Percentiles rank a stretch among this genome's conserved stretches.
These are phyloP conservation scores for Capsicum rhomboideum DNA, from an alignment of 257 asterid genomes.

Conservation along the genomic window DNA sequence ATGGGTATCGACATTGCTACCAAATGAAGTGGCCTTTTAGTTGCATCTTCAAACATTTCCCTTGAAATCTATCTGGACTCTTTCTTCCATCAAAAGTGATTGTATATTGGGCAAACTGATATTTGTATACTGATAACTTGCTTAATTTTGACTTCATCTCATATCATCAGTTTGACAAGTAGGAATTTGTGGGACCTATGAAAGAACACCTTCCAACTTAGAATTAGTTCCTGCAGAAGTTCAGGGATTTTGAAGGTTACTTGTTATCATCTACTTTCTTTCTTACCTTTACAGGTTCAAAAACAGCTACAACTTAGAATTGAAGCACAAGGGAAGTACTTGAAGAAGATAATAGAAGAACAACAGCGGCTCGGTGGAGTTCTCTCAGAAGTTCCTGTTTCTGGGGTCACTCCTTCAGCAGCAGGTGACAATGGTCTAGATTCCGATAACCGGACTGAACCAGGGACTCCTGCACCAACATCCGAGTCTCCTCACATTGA, in stretches of 20 bases:
- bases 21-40: background rate
- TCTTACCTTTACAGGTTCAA: constrained; percentile 61
- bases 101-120: background rate
- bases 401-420: constrained; percentile 36
- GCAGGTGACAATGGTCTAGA: constrained; percentile 34
- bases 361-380: constrained; percentile 80
- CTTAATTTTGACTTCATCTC: background rate
- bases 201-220: too few relatives aligned
- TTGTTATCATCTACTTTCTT: background rate
- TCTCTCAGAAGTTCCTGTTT: constrained; percentile 51
- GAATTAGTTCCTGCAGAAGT: too few relatives aligned
- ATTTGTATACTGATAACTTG: background rate
- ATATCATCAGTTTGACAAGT: background rate
- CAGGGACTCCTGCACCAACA: constrained; percentile 79
- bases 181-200: background rate
- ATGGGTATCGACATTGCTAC: background rate
- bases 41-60: background rate
- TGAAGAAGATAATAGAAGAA: constrained; percentile 93
- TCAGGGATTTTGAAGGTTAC: too few relatives aligned
- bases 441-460: constrained; percentile 48
- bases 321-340: constrained; percentile 97
- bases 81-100: background rate
- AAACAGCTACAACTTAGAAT: constrained; percentile 86
- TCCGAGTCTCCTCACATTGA: constrained; percentile 52
- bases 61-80: background rate